These are phyloP conservation scores for Amanita rubescens DNA, from an alignment of 768 basidiomycete species.

Conservation along the genomic window DNA sequence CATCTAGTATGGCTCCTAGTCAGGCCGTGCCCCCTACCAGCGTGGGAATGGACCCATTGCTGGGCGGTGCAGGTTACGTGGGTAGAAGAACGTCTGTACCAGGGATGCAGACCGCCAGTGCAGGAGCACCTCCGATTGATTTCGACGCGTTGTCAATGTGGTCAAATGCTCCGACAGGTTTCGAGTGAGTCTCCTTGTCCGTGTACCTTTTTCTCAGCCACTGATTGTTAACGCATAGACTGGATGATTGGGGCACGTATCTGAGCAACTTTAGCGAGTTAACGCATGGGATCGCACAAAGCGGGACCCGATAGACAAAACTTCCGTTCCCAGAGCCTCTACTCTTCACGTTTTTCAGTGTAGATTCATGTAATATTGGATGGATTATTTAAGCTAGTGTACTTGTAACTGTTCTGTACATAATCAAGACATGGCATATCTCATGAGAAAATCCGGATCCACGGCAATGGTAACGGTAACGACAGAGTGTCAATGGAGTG, in stretches of 20 bases:
- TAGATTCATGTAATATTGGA: too few species aligned
- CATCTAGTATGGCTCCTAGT: background rate
- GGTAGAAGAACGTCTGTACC: background rate
- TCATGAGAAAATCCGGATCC: too few species aligned
- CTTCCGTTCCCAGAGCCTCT: too few species aligned
- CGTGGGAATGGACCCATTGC: background rate
- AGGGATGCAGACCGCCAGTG: background rate
- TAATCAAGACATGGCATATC: too few species aligned
- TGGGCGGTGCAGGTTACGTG: background rate
- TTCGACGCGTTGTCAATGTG: constrained; percentile 58
- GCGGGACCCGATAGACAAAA: background rate
- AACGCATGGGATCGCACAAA: background rate
- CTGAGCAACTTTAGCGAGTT: constrained; percentile 5
- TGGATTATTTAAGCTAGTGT: background rate
- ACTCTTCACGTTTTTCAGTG: background rate
- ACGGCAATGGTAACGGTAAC: too few species aligned
- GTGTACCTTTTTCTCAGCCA: background rate
- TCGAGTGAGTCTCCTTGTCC: constrained; percentile 42
- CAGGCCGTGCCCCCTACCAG: background rate
- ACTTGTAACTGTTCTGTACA: too few species aligned
- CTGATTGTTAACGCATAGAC: background rate
- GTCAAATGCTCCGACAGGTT: constrained; percentile 57
- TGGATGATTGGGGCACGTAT: constrained; percentile 9
- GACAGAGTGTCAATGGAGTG: too few species aligned
- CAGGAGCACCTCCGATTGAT: constrained; percentile 24